Evolutionary conservation across 2,329 filamentous ascomycete species (phyloP), one percentile per base, ranked within the genome.

Genomic region (Claviceps maximensis): DNA sequence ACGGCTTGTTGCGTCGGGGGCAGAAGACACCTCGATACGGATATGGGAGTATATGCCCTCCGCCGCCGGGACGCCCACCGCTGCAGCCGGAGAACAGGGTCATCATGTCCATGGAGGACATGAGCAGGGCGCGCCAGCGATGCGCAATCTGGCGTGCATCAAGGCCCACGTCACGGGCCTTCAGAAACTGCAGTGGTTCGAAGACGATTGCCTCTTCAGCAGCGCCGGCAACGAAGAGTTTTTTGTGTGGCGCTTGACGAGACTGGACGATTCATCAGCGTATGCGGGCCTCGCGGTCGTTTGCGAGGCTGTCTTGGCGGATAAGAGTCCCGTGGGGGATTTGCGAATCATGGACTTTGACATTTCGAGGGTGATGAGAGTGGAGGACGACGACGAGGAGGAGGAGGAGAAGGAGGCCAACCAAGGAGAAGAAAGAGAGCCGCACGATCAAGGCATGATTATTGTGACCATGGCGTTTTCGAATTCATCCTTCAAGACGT

Each of bases 221-320:
- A 90, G 88, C 61, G 89, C 81, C 6, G 93, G 90, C 0, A 84
- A 82, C 56, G 91, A 96, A 65, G 91, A 98, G 67, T 85, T 97
- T 57, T 91, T 84, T 60, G 77, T 90, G 12, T 98, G 93, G 91
- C 77, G 79, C 42, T 67, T 91, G 36, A 73, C 72, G 47, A 62
- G 63, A 12, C 65, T 86, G 7, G 73, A 81, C 13, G 41, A 25
- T 44, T 13, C 6, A 27, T 71, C 74, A 1, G 68, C 63, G 13
- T 74, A 75, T 49, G 59, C 59, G 15, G 74, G 76, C 3, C 66
- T 83, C 2, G 79, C 77, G 0, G 72, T 83, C 2, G 66, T 79
- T 13, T 77, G 78, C 55, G 80, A 83, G 65, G 78, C 74, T 2
- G 68, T 70, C 1, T 78, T 77, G 44, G 67, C 75, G 50, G 69